phyloP scores from a whole-genome alignment of 176 grass and related monocot genomes.

The Leersia perrieri region DNA sequence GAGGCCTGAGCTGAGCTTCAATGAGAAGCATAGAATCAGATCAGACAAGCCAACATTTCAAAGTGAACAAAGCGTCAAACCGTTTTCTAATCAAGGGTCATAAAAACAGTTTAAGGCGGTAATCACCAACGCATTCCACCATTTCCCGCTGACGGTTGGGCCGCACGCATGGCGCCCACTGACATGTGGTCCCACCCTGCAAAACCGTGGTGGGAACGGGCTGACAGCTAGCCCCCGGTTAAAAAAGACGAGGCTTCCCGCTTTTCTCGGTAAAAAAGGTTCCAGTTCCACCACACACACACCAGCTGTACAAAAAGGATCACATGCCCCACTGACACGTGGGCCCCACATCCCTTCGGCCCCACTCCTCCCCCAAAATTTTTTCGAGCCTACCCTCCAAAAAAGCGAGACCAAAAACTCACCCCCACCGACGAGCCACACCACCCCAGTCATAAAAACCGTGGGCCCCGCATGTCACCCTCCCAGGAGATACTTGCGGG shows the following conservation, averaged over 20 bases:
- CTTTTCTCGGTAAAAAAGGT: not conserved
- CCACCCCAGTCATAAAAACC: not conserved
- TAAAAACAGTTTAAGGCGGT: not conserved
- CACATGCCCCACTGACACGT: not conserved
- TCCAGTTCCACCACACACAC: not conserved
- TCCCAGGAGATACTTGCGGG: not conserved
- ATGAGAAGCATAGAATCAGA: too few relatives aligned
- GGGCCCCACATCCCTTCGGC: rapidly evolving
- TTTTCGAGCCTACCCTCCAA: not conserved
- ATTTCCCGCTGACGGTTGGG: not conserved
- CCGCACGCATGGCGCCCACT: not conserved
- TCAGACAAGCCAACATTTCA: not conserved
- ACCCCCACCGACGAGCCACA: not conserved
- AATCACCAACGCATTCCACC: not conserved
- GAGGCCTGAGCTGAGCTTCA: too few relatives aligned
- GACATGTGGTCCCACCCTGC: not conserved
- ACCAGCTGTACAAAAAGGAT: not conserved
- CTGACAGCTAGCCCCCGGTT: slow-evolving; percentile 1
- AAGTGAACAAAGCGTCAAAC: not conserved
- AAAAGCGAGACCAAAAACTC: not conserved
- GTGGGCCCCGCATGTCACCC: not conserved
- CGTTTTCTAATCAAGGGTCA: not conserved
- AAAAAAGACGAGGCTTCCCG: slow-evolving; percentile 25
- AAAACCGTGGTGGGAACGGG: not conserved
- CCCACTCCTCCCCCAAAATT: not conserved